Evolutionary conservation across 805 yeast species (phyloP).

Genomic region (Yarrowia bubula): DNA sequence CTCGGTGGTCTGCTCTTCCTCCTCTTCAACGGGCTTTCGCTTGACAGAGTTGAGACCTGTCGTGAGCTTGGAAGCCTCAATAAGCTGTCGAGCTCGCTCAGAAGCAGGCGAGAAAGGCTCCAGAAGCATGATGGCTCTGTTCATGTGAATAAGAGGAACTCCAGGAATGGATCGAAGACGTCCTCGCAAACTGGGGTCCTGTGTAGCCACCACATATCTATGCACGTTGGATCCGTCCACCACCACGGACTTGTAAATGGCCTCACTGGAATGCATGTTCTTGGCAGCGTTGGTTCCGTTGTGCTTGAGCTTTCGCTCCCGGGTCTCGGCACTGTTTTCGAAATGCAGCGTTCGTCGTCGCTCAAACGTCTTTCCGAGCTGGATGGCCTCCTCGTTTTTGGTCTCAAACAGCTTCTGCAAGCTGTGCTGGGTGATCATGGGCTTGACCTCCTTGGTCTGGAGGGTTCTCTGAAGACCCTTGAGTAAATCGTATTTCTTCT

Average conservation of each 20-base stretch:
- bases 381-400: conserved; percentile 72
- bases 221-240: conserved; percentile 63
- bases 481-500: conserved; percentile 71
- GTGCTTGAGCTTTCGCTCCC: conserved; percentile 18
- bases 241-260: conserved; percentile 25
- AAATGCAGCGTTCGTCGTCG: conserved; percentile 91
- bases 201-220: conserved; percentile 85
- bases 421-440: conserved; percentile 90
- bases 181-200: conserved; percentile 66
- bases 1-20: conserved; percentile 30
- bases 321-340: neutral
- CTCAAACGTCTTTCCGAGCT: conserved; percentile 76
- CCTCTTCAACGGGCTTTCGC: conserved; percentile 33
- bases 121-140: conserved; percentile 91
- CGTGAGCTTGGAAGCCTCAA: conserved; percentile 67
- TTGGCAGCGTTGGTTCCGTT: conserved; percentile 11
- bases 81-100: conserved; percentile 45
- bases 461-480: conserved; percentile 77
- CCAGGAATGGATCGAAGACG: conserved; percentile 78
- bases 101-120: conserved; percentile 86
- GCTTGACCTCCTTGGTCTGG: conserved; percentile 66
- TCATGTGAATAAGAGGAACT: conserved; percentile 82
- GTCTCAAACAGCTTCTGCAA: conserved; percentile 78
- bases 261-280: conserved; percentile 14
- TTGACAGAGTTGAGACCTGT: conserved; percentile 66